Base-by-base conservation (phyloP, 192 early-diverging fungal species). In the Podila verticillata region DNA sequence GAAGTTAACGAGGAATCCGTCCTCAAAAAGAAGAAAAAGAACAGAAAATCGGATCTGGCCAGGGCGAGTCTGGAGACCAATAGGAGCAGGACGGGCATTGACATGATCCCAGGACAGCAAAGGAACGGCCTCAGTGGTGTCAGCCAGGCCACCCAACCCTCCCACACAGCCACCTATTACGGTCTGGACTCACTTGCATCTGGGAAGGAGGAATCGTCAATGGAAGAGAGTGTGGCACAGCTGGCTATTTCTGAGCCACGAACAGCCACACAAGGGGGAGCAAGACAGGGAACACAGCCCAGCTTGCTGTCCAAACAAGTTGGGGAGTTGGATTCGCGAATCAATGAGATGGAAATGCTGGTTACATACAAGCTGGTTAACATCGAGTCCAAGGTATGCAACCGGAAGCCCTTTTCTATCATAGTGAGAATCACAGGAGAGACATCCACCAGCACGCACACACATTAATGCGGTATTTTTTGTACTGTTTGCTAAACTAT, bases 351-450 rank as follows among this genome's bases (percentile, higher is more conserved):
- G 74, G 67, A 69, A 20, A 22, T 44, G 7, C 19, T 75, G 57
- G 63, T 75, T 17, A 51, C 66, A 19, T 64, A 65, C 62, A 75
- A 75, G 39, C 32, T 75, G 28, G 57, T 28, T 12, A 62, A 75
- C 31, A 75, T 75, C 39, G 74, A 75, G 49, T 58, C 66, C n/a
- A 68, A 75, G 74, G 73, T 75, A 66, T 9, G 15, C 19, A 1
- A 44, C 8, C 30, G 22, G 57, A 6, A 29, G 28, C n/a, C 29
- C 20, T 20, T 61, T 39, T 32, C 13, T 34, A 4, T 57, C 19
- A 24, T n/a, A n/a, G 4, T 17, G 9, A 10, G 31, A 26, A 54
- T 15, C 13, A 20, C 9, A 26, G 5, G 22, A n/a, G 49, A 13
- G 19, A 47, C 44, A 47, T 15, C 7, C 7, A 47, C 48, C 1